Evolutionary conservation across 352 stramenopile genomes (phyloP), one percentile per base, ranked within the genome.

Genomic region (Phytopythium aichiense): DNA sequence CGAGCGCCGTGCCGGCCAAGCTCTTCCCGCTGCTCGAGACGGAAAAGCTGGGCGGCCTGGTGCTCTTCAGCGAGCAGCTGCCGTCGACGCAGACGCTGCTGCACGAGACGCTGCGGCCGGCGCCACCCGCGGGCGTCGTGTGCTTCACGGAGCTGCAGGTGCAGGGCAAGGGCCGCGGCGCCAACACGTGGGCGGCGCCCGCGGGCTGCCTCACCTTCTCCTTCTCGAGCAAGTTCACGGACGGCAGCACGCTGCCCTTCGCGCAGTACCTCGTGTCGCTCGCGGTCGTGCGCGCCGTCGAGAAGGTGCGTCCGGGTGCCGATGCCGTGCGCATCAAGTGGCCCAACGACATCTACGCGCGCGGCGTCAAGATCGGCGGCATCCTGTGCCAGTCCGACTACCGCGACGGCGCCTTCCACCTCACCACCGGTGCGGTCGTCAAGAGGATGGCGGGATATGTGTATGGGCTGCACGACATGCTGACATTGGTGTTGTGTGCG

Each of bases 261-360:
- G 81, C 95, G 68, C 89, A 97, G 71, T 97, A 97, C 58, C 76
- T 97, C 58, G 85, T 92, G 28, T 94, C 87, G 31, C 79, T 97
- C 48, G 89, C 89, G 37, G 88, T 97, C 57, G 76, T 95, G 43
- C 83, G 79, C 38, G 84, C 87, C 2, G 74, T 95, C 45, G 83
- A 94, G 56, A 66, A 54, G 1, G 73, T 95, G n/a, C 73, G 88
- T 35, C 59, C 71, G 6, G 70, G 57, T 0, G 68, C 61, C 5
- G 88, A 78, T 30, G 71, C 83, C 38, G 87, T 96, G 60, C 77
- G 75, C 61, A 97, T 97, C 78, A 97, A 97, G 69, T 97, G 89
- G 89, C 89, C 89, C 25, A 97, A 97, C 66, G 89, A 97, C 69
- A 96, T 97, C 42, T 97, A 97, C 71, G 88, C 82, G 33, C 75